Evolutionary conservation across 176 grass and related monocot genomes (phyloP).

Genomic region (Triticum dicoccoides): DNA sequence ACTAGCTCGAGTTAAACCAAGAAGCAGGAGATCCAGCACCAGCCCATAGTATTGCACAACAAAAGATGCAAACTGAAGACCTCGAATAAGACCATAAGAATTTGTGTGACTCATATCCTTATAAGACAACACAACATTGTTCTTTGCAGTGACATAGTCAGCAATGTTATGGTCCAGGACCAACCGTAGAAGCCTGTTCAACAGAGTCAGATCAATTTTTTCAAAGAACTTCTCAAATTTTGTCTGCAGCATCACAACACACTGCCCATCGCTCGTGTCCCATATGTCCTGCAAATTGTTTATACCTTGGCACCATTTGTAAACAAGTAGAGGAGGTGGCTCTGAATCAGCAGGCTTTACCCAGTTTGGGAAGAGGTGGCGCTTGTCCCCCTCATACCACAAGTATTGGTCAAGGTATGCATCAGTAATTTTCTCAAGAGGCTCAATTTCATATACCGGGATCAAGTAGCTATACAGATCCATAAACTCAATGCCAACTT

Average conservation of each 20-base stretch:
- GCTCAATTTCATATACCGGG: conserved; percentile 98
- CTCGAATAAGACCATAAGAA: conserved; percentile 93
- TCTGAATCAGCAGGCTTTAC: conserved; percentile 96
- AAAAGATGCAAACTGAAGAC: conserved; percentile 99
- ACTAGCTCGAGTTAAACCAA: conserved; percentile 89
- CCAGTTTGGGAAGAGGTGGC: conserved; percentile 96
- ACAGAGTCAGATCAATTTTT: conserved; percentile 89
- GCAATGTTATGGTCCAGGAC: conserved; percentile 95
- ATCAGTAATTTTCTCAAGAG: conserved; percentile 97
- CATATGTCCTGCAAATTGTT: conserved; percentile 89
- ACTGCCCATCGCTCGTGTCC: conserved; percentile 92
- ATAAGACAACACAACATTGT: conserved; percentile 95
- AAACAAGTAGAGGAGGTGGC: conserved; percentile 85
- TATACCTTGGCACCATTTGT: conserved; percentile 98
- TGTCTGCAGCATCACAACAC: conserved; percentile 95
- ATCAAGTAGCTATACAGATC: conserved; percentile 99
- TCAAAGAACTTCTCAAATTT: conserved; percentile 96
- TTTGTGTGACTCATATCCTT: conserved; percentile 99
- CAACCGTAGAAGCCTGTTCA: conserved; percentile 88
- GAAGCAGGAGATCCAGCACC: conserved; percentile 85
- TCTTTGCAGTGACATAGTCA: conserved; percentile 97
- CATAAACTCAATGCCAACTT: conserved; percentile 99
- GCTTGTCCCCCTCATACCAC: conserved; percentile 95
- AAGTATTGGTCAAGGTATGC: conserved; percentile 99
- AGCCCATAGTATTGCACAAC: conserved; percentile 95